Base-by-base conservation (phyloP, 2,329 filamentous ascomycete species). In the Paramyrothecium roridum region DNA sequence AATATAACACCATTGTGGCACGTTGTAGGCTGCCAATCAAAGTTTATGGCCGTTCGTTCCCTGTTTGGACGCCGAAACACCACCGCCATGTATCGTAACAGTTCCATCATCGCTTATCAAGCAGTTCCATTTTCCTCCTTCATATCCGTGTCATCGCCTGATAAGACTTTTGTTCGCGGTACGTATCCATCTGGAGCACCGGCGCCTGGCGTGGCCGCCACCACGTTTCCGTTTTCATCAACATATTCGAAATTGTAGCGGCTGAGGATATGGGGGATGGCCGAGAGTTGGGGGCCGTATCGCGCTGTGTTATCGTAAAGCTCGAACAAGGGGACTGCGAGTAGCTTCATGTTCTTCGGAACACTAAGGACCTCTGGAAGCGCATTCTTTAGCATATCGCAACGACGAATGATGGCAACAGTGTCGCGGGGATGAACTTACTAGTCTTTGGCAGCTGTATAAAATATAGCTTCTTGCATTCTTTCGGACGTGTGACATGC, bases 311-410 rank as follows among this genome's bases (percentile, higher is more conserved):
- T 99, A 68, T 99, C 95, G 78, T 99, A 99, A 43, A 99, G 85
- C 76, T 99, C 95, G 74, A 98, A 98, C 1, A 99, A 81, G 1
- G 95, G 95, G 1, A 99, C 95, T 1, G 95, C 95, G 45, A 99
- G 87, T 22, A 99, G 86, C 73, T 99, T 99, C 95, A 99, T 98
- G 76, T 99, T 99, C 79, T 99, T 99, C 0, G 95, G 95, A 10
- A 99, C 95, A 67, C 90, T 96, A 47, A 99, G 82, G 16, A 98
- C 90, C 77, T 97, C 92, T 96, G 70, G 54, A 30, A 26, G 33
- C 34, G 52, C 50, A 53, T 58, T 47, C 53, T 52, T 48, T 21
- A 34, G 54, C 21, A 53, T 52, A 17, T 21, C 12, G 26, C 26
- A 30, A n/a, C 10, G 26, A 30, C 2, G 26, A 37, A 21, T 49